Conservation (phyloP, 495 filamentous ascomycete species). For the Clohesyomyces aquaticus region DNA sequence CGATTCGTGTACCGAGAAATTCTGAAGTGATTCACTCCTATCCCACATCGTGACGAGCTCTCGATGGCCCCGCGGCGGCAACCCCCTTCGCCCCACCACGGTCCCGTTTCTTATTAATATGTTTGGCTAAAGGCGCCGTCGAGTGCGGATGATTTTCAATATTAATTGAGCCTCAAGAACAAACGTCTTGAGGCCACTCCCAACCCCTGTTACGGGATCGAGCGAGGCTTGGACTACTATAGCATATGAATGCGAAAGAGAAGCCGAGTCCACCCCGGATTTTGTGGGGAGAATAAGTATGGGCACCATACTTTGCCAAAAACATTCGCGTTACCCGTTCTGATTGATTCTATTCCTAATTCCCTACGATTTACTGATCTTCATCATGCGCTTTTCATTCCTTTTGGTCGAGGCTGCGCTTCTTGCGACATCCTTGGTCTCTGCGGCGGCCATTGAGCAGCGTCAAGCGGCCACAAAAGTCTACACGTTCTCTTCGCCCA, state of each 20-base stretch:
- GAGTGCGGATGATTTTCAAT: slow-evolving; percentile 7
- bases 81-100: neutral
- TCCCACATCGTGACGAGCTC: no score
- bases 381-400: slow-evolving; percentile 25
- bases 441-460: slow-evolving; percentile 38
- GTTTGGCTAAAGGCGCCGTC: slow-evolving; percentile 8
- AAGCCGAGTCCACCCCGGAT: neutral
- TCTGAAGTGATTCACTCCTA: neutral
- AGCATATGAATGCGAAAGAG: neutral
- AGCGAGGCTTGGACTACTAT: neutral
- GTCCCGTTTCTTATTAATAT: slow-evolving; percentile 9
- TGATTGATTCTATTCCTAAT: neutral
- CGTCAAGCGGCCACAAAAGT: slow-evolving; percentile 39
- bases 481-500: slow-evolving; percentile 31
- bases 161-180: neutral
- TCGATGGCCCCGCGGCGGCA: no score
- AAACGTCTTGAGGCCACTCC: neutral
- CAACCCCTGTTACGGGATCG: neutral
- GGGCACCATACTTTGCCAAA: neutral
- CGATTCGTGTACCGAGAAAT: no score
- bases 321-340: neutral
- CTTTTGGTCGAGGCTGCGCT: slow-evolving; percentile 37
- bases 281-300: slow-evolving; percentile 3
- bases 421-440: slow-evolving; percentile 33
- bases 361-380: neutral